Percentiles rank a stretch among this genome's conserved stretches.
Conservation (phyloP, 2,329 filamentous ascomycete genomes). For the Chaetomiaceae sp. region DNA sequence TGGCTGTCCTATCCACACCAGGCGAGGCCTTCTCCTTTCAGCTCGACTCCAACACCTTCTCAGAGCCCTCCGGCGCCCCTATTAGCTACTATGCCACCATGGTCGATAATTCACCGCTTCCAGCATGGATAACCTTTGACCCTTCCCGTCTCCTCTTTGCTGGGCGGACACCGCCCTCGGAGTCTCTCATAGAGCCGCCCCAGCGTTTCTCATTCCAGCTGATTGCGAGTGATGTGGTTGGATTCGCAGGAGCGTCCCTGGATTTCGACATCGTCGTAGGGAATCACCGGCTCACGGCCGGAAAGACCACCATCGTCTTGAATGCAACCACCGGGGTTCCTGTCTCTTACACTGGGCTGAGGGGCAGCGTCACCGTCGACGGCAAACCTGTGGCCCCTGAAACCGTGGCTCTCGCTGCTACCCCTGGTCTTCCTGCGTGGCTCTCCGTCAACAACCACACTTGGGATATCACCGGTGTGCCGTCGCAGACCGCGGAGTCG, state of each 20-base stretch:
- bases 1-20: slow-evolving; percentile 52
- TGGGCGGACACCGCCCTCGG: slow-evolving; percentile 63
- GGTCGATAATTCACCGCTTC: slow-evolving; percentile 72
- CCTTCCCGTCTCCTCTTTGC: slow-evolving; percentile 58
- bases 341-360: slow-evolving; percentile 50
- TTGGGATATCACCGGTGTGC: slow-evolving; percentile 60
- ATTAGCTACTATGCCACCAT: slow-evolving; percentile 75
- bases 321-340: slow-evolving; percentile 51
- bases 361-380: slow-evolving; percentile 53
- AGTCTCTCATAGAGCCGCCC: slow-evolving; percentile 59
- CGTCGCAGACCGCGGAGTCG: slow-evolving; percentile 53
- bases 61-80: slow-evolving; percentile 41
- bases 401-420: slow-evolving; percentile 48
- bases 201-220: slow-evolving; percentile 68
- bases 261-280: slow-evolving; percentile 69
- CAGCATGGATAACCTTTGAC: slow-evolving; percentile 80
- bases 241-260: slow-evolving; percentile 63
- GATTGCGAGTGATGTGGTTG: slow-evolving; percentile 73
- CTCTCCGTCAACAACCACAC: slow-evolving; percentile 58
- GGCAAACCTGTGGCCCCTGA: slow-evolving; percentile 42
- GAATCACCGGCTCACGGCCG: slow-evolving; percentile 62
- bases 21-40: slow-evolving; percentile 48
- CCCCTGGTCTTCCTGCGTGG: slow-evolving; percentile 60
- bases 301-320: slow-evolving; percentile 50
- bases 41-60: slow-evolving; percentile 59